Evolutionary conservation across 306 rosid genomes (phyloP).

Genomic region (Quercus engelmannii): DNA sequence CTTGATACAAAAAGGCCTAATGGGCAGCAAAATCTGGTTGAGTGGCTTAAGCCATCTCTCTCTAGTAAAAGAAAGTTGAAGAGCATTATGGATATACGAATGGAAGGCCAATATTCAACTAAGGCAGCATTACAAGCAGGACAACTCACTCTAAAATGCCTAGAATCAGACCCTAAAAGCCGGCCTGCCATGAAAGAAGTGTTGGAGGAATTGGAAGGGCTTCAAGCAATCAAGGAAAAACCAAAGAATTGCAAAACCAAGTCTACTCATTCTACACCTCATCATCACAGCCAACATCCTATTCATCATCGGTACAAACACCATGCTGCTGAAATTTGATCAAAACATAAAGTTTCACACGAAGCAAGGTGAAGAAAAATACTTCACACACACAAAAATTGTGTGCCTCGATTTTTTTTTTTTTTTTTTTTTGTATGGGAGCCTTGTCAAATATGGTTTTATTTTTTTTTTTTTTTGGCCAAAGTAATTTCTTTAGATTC

Average conservation of each 20-base stretch:
- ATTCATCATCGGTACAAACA: slow-evolving; percentile 6
- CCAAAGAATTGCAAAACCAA: slow-evolving; percentile 25
- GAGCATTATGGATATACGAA: slow-evolving; percentile 45
- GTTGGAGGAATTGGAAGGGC: slow-evolving; percentile 49
- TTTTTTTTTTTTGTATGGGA: not conserved
- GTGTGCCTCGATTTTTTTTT: not conserved
- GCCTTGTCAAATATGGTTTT: not conserved
- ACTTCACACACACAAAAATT: not conserved
- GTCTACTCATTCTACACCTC: not conserved
- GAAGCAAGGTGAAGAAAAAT: not conserved
- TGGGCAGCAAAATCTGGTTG: slow-evolving; percentile 58
- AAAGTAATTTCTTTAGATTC: not conserved
- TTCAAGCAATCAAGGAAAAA: slow-evolving; percentile 35
- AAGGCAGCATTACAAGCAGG: slow-evolving; percentile 53
- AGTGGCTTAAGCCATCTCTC: slow-evolving; percentile 67
- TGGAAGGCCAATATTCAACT: slow-evolving; percentile 68
- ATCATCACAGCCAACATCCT: not conserved
- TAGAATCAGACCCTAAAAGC: slow-evolving; percentile 44
- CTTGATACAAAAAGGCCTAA: slow-evolving; percentile 40
- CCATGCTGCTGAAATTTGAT: slow-evolving; percentile 16
- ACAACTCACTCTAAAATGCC: slow-evolving; percentile 56
- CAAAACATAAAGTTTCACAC: not conserved
- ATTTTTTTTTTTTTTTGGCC: not conserved
- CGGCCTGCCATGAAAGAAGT: slow-evolving; percentile 88
- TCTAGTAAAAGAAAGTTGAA: slow-evolving; percentile 38